These are phyloP conservation scores for Schizophyllum amplum DNA, from an alignment of 1,284 basidiomycete species.

Conservation along the genomic window DNA sequence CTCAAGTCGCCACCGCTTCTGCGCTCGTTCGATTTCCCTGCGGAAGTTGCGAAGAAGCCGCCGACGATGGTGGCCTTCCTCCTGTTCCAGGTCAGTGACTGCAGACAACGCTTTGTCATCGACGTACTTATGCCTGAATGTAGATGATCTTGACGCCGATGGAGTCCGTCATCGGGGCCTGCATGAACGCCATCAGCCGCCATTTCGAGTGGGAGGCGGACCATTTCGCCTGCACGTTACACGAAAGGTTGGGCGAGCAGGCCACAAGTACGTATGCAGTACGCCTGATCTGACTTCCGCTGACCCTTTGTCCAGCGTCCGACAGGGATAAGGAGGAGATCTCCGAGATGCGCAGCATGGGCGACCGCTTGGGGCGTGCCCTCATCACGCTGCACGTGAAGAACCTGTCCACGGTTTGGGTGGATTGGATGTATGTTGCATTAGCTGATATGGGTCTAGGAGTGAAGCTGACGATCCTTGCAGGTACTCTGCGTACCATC, in stretches of 20 bases:
- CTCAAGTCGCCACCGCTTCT: conserved; percentile 81
- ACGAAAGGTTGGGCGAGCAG: conserved; percentile 34
- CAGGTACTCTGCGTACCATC: conserved; percentile 86
- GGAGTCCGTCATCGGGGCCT: conserved; percentile 70
- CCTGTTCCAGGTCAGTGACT: conserved; percentile 60
- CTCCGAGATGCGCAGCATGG: conserved; percentile 58
- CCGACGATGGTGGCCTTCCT: conserved; percentile 88
- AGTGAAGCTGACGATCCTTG: conserved; percentile 3
- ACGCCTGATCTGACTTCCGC: no score
- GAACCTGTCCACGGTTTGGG: conserved; percentile 87
- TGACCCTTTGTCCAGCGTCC: not conserved
- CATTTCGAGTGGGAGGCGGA: conserved; percentile 90
- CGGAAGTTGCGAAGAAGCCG: conserved; percentile 52
- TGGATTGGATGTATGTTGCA: conserved; percentile 72
- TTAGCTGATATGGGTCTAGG: conserved; percentile 2
- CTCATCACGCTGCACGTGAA: conserved; percentile 81
- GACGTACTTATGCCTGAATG: not conserved
- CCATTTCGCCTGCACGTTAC: conserved; percentile 67
- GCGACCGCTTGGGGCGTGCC: conserved; percentile 71
- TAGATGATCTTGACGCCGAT: conserved; percentile 80
- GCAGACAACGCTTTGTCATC: not conserved
- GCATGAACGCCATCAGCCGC: conserved; percentile 75
- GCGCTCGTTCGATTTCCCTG: conserved; percentile 80
- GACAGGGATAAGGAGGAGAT: conserved; percentile 6
- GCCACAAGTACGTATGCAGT: not conserved